Conservation (phyloP, 257 asterid species). For the Verbena officinalis region DNA sequence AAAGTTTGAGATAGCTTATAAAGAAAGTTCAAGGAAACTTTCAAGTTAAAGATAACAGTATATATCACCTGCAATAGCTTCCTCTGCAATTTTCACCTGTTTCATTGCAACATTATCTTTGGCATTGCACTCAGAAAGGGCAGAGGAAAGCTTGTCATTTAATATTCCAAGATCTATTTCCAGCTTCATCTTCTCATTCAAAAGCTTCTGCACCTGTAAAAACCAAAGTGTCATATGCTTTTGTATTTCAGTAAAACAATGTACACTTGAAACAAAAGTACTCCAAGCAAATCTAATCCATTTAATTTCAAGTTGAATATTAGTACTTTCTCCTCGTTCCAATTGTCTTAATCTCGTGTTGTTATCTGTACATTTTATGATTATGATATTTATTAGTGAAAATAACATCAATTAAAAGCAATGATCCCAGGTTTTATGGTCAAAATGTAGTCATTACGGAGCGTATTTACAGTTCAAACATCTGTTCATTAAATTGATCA, state of each 20-base stretch:
- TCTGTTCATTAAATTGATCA: too few relatives aligned
- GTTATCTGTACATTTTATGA: background rate
- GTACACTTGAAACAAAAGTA: slow-evolving; percentile 5
- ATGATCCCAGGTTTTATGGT: background rate
- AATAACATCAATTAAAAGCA: slow-evolving; percentile 17
- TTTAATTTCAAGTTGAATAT: background rate
- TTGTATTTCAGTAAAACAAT: background rate
- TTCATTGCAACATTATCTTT: slow-evolving; percentile 64
- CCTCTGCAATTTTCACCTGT: slow-evolving; percentile 83
- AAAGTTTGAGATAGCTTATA: background rate
- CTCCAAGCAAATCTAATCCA: background rate
- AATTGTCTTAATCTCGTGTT: background rate
- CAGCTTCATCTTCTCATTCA: slow-evolving; percentile 55
- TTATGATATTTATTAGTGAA: background rate
- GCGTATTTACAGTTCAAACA: too few relatives aligned
- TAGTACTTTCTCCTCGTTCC: background rate
- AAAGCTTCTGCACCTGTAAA: slow-evolving; percentile 51
- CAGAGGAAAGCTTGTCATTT: slow-evolving; percentile 68
- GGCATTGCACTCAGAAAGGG: slow-evolving; percentile 60
- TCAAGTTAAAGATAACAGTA: slow-evolving; percentile 1
- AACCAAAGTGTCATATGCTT: slow-evolving; percentile 20
- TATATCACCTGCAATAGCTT: slow-evolving; percentile 79
- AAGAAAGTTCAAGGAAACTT: background rate
- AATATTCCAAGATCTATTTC: slow-evolving; percentile 55
- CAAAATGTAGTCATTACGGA: background rate